Conservation (phyloP, 257 asterid genomes). For the Mitragyna speciosa region DNA sequence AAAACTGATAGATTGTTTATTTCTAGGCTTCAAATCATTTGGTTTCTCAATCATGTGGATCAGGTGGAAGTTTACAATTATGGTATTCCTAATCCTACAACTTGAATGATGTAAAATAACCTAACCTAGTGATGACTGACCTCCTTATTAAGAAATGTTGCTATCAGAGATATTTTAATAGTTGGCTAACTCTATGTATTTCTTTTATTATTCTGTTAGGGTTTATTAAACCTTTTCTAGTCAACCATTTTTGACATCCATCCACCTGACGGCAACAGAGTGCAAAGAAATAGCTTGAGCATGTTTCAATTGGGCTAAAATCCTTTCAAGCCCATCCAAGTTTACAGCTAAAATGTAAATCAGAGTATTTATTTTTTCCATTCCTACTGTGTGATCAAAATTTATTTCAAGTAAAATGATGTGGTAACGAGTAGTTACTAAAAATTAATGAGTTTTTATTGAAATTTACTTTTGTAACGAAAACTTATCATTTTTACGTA, state of each 20-base stretch:
- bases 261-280: background rate
- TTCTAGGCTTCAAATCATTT: background rate
- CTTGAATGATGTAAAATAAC: background rate
- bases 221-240: background rate
- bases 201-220: background rate
- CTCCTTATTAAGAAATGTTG: conserved; percentile 1
- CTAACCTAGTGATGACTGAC: background rate
- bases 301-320: background rate
- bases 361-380: background rate
- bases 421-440: too few relatives aligned
- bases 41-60: conserved; percentile 8
- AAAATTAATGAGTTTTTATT: too few relatives aligned
- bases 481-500: too few relatives aligned
- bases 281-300: background rate
- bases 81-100: background rate
- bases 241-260: background rate
- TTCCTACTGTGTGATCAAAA: background rate
- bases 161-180: background rate
- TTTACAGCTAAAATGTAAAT: too few relatives aligned
- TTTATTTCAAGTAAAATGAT: too few relatives aligned
- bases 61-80: background rate
- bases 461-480: too few relatives aligned
- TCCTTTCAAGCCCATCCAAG: background rate
- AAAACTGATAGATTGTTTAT: background rate
- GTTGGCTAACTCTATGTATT: background rate